These are phyloP conservation scores for Monosporascus sp. DNA, from an alignment of 2,329 filamentous ascomycete species.

Conservation along the genomic window DNA sequence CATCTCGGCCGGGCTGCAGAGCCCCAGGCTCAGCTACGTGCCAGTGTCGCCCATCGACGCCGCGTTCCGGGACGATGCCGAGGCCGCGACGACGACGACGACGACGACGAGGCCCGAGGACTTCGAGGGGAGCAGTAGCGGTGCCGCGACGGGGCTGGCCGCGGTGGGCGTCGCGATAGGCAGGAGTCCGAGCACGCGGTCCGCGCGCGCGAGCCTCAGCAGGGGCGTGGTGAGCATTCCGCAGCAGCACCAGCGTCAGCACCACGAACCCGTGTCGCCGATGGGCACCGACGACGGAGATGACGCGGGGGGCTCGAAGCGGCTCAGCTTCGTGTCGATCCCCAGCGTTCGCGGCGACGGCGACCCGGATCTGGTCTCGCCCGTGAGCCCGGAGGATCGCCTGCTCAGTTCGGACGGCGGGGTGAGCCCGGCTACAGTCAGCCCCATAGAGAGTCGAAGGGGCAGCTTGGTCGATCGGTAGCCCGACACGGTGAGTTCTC, in stretches of 20 bases:
- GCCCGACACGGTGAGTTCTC: neutral
- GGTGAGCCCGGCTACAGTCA: constrained; percentile 12
- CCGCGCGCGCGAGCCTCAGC: neutral
- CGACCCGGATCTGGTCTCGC: constrained; percentile 12
- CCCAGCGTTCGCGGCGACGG: constrained; percentile 3
- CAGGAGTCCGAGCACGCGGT: neutral
- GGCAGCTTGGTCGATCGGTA: constrained; percentile 8
- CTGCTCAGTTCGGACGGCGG: neutral
- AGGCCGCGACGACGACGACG: neutral
- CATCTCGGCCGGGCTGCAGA: constrained; percentile 10
- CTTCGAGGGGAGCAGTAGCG: neutral
- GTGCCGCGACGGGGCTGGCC: neutral
- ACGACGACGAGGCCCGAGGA: neutral
- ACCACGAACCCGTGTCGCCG: constrained; percentile 11
- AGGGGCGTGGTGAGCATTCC: neutral
- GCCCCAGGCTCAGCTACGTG: constrained; percentile 16
- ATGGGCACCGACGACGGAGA: constrained; percentile 10
- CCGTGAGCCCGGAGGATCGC: constrained; percentile 7
- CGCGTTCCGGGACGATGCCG: constrained; percentile 12
- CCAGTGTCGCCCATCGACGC: constrained; percentile 21
- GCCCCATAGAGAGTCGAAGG: constrained; percentile 15
- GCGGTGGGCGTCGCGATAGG: neutral
- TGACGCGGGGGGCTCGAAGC: constrained; percentile 3
- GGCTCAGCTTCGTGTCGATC: constrained; percentile 14
- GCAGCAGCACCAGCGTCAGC: neutral